Evolutionary conservation across 169 alveolate genomes (phyloP).

Genomic region (Plasmodium cynomolgi): DNA sequence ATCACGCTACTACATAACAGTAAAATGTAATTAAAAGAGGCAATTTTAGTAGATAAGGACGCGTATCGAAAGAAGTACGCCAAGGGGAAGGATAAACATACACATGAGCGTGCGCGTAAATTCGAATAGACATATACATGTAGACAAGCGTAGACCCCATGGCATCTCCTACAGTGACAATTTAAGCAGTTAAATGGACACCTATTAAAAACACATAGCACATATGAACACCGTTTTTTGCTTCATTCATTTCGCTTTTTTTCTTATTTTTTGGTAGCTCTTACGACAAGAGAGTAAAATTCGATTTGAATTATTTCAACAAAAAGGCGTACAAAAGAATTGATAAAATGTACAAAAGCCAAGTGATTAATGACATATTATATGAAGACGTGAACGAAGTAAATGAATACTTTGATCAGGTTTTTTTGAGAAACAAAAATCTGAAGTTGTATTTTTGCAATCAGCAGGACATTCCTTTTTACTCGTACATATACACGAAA

Average conservation of each 20-base stretch:
- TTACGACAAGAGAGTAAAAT: conserved; percentile 17
- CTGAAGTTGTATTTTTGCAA: conserved; percentile 37
- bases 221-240: neutral
- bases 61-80: neutral
- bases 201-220: neutral
- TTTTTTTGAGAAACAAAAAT: conserved; percentile 35
- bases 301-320: conserved; percentile 51
- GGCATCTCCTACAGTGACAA: neutral
- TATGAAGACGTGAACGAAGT: conserved; percentile 57
- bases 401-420: conserved; percentile 56
- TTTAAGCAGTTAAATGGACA: neutral
- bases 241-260: neutral
- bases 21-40: conserved; percentile 36
- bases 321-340: conserved; percentile 67
- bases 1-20: conserved; percentile 21
- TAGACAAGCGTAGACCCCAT: neutral
- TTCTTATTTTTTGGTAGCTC: conserved; percentile 8
- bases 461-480: conserved; percentile 23
- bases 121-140: neutral
- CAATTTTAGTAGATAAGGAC: neutral
- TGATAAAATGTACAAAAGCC: conserved; percentile 38
- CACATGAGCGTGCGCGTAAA: neutral
- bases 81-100: neutral
- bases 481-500: conserved; percentile 40
- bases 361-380: conserved; percentile 42